Evolutionary conservation across 441 rosid species (phyloP), one percentile per base, ranked within the genome.

Genomic region (Gossypium davidsonii): DNA sequence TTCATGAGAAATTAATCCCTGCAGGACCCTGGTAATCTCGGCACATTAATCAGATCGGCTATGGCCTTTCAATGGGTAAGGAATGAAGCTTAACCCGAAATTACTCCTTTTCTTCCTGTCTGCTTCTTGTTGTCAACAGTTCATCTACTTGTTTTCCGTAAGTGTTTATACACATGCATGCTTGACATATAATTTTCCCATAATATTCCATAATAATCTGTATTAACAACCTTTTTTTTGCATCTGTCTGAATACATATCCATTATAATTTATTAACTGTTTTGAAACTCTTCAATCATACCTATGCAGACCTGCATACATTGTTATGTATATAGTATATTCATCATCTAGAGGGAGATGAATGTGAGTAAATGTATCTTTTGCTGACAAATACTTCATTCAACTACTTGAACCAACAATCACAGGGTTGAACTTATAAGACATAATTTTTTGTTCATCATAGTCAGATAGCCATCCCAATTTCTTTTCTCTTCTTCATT

Each of bases 21-120:
- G 84, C 90, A 93, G 97, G 97, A 94, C 75, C 97, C 95, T 2
- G 98, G 98, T 73, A 94, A 94, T 83, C 92, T 94, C 1, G 98
- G 98, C 7, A 88, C 97, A n/a, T 78, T 92, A 74, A 81, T 94
- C 64, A 86, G 98, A 83, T 89, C 98, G 48, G 93, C 97, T 68
- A 83, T 86, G 76, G 97, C 97, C 31, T 93, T 93, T 83, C 81
- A 81, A 67, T 93, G 98, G 97, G 98, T 91, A 81, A 84, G 85
- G 61, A 58, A 78, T 67, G 65, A 34, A 23, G 8, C 53, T 44
- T 15, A 7, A 44, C 20, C 59, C 69, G 10, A 52, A 31, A 52
- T 63, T 52, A 56, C 20, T 20, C 20, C 56, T 69, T 7, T 52
- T 18, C 44, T 59, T 34, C 57, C 28, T 57, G 11, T 69, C 56